These are phyloP conservation scores for Russula olivacea DNA, from an alignment of 768 basidiomycete genomes.

Conservation along the genomic window DNA sequence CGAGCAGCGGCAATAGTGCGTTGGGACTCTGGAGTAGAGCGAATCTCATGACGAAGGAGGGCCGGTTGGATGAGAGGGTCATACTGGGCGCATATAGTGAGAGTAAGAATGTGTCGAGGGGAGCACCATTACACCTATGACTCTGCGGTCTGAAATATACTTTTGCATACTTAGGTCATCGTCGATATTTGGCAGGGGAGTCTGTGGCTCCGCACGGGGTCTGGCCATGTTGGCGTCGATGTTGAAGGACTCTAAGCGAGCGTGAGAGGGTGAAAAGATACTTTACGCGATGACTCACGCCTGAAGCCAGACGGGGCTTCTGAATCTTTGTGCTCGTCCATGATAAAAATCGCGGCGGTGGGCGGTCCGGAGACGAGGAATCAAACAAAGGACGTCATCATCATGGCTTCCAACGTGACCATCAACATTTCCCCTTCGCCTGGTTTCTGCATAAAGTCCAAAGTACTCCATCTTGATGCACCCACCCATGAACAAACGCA, in stretches of 20 bases:
- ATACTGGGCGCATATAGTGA: conserved; percentile 49
- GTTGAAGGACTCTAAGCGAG: background rate
- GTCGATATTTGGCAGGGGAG: conserved; percentile 57
- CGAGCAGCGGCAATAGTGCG: conserved; percentile 77
- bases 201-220: conserved; percentile 28
- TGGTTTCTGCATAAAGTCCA: conserved; percentile 68
- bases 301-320: conserved; percentile 19
- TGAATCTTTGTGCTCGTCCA: too few relatives aligned
- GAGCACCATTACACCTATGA: conserved; percentile 58
- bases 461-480: conserved; percentile 35
- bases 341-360: background rate
- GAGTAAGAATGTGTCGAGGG: background rate
- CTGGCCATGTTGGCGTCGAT: background rate
- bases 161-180: conserved; percentile 58
- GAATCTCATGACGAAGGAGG: conserved; percentile 81
- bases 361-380: background rate
- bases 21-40: conserved; percentile 55
- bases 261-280: background rate
- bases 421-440: conserved; percentile 40
- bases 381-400: background rate
- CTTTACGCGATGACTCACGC: conserved; percentile 4
- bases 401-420: conserved; percentile 14
- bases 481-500: conserved; percentile 28
- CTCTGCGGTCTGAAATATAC: conserved; percentile 77
- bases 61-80: conserved; percentile 95